Conservation (phyloP, 352 stramenopile species). For the Globisporangium solare region DNA sequence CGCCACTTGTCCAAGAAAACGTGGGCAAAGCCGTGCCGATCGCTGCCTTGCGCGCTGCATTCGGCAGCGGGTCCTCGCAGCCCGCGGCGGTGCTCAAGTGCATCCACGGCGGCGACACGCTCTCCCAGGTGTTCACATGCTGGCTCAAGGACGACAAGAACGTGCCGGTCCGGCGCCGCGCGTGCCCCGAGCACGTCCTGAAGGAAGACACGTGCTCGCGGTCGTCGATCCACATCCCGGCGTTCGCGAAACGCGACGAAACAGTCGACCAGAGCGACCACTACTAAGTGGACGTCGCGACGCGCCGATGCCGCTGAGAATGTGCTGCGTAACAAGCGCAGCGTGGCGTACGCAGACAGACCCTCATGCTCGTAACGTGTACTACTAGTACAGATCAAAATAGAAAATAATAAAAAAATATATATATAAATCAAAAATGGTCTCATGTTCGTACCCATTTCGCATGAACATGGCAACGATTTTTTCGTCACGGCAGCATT, state of each 20-base stretch:
- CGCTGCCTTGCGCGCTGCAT: conserved; percentile 39
- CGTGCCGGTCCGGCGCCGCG: conserved; percentile 37
- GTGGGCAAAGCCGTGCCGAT: conserved; percentile 46
- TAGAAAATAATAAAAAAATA: no score
- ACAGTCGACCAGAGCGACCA: no score
- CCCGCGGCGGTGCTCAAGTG: conserved; percentile 28
- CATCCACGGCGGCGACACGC: conserved; percentile 28
- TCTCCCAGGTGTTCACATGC: conserved; percentile 82
- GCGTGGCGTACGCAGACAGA: no score
- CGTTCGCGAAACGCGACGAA: conserved; percentile 25
- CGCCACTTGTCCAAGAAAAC: conserved; percentile 52
- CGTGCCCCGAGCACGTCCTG: conserved; percentile 59
- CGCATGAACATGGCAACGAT: no score
- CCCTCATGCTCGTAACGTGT: no score
- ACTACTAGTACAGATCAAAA: no score
- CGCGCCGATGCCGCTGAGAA: no score
- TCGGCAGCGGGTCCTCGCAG: conserved; percentile 16
- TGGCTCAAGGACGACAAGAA: conserved; percentile 63
- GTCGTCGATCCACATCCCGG: conserved; percentile 43
- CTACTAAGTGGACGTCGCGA: no score
- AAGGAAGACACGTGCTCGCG: conserved; percentile 67
- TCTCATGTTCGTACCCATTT: no score
- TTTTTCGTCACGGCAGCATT: background rate
- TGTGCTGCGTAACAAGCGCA: no score
- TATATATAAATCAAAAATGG: no score